Conservation (phyloP, 768 basidiomycete genomes). For the Leucosporidium yakuticum region DNA sequence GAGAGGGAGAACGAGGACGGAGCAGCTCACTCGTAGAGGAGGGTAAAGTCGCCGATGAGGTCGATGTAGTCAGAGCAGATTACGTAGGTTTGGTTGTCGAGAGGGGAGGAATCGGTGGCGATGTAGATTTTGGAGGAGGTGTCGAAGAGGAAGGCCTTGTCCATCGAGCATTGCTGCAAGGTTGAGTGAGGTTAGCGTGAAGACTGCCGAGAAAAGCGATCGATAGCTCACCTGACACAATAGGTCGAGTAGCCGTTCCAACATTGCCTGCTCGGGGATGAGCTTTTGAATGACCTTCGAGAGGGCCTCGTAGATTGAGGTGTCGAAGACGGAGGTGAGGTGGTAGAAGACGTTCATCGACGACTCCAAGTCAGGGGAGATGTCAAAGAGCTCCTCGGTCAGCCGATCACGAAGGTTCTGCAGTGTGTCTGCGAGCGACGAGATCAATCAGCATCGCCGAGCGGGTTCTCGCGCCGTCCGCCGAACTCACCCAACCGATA, state of each 20-base stretch:
- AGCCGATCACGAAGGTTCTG: conserved; percentile 83
- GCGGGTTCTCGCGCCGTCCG: not conserved
- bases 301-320: conserved; percentile 84
- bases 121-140: conserved; percentile 74
- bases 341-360: conserved; percentile 63
- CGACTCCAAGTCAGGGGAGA: conserved; percentile 48
- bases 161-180: conserved; percentile 74
- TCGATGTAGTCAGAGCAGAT: conserved; percentile 86
- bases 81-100: conserved; percentile 79
- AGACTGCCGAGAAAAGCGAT: not conserved
- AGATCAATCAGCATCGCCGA: not conserved
- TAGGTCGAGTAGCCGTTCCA: conserved; percentile 75
- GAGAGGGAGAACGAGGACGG: not conserved
- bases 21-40: conserved; percentile 67
- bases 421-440: conserved; percentile 65
- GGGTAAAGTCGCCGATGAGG: conserved; percentile 77
- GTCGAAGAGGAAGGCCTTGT: conserved; percentile 92
- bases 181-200: not conserved
- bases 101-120: conserved; percentile 88
- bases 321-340: conserved; percentile 88
- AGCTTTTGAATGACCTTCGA: conserved; percentile 82
- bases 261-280: conserved; percentile 72
- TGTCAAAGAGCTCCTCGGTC: conserved; percentile 71
- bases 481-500: conserved; percentile 69
- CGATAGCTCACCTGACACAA: conserved; percentile 42